Evolutionary conservation across 139 green algal species (phyloP).

Genomic region (Closterium sp.): DNA sequence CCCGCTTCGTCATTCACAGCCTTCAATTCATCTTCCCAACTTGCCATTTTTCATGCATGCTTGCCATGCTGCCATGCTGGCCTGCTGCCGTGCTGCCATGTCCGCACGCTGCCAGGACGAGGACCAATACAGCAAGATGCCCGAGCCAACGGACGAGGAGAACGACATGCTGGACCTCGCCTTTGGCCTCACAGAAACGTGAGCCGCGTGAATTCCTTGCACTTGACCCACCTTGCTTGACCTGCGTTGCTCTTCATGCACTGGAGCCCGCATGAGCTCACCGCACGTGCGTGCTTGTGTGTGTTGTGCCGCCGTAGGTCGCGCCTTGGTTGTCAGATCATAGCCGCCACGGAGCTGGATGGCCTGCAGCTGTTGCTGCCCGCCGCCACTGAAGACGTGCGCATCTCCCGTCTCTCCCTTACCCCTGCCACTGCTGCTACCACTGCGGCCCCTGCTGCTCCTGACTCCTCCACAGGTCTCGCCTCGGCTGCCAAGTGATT

Average conservation of each 20-base stretch:
- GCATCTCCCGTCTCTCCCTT: not conserved
- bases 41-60: not conserved
- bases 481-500: conserved; percentile 94
- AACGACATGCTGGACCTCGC: conserved; percentile 99
- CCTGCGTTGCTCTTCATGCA: not conserved
- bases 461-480: conserved; percentile 66
- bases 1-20: not conserved
- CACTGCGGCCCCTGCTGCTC: not conserved
- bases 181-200: conserved; percentile 96
- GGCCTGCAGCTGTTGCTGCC: not conserved
- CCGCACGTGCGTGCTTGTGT: not conserved
- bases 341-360: not conserved
- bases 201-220: not conserved
- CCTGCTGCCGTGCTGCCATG: not conserved
- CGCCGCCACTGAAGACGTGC: not conserved
- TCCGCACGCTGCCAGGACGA: conserved; percentile 49
- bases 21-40: no score
- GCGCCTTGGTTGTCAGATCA: not conserved
- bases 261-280: not conserved
- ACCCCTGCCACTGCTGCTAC: not conserved
- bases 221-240: not conserved
- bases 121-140: conserved; percentile 80
- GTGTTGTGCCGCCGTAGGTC: not conserved
- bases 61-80: not conserved
- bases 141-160: conserved; percentile 93